A percentile compares a stretch with the other conserved stretches of the same genome.
Conservation (phyloP, 441 rosid species). For the Eruca vesicaria region DNA sequence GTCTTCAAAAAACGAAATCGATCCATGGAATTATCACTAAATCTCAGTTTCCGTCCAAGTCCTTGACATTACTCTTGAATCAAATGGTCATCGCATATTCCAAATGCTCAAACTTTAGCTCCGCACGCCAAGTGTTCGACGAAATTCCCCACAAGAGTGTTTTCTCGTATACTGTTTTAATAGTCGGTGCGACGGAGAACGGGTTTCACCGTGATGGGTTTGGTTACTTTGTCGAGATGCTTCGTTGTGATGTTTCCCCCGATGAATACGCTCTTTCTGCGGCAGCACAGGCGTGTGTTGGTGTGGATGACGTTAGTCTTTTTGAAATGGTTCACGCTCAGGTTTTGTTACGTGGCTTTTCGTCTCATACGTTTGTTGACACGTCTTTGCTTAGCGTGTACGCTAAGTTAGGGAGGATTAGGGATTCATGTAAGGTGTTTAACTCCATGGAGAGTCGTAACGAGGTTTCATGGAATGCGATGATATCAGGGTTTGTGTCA, state of each 20-base stretch:
- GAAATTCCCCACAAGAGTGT: conserved; percentile 41
- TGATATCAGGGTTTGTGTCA: conserved; percentile 45
- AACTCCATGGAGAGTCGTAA: conserved; percentile 31
- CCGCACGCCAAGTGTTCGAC: conserved; percentile 39
- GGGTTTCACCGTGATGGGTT: conserved; percentile 33
- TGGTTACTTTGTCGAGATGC: conserved; percentile 30
- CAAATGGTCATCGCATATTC: conserved; percentile 35
- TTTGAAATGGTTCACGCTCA: conserved; percentile 45
- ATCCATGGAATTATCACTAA: conserved; percentile 37
- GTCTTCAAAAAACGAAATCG: conserved; percentile 26
- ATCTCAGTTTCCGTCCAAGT: conserved; percentile 2
- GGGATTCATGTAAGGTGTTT: conserved; percentile 40
- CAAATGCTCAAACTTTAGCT: conserved; percentile 35
- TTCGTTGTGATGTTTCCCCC: conserved; percentile 17
- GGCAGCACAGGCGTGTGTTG: conserved; percentile 38
- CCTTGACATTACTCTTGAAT: conserved; percentile 35
- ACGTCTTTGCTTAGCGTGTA: conserved; percentile 52
- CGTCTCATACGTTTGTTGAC: conserved; percentile 29
- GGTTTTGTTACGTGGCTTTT: conserved; percentile 38
- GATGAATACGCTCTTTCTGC: conserved; percentile 46
- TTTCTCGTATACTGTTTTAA: conserved; percentile 46
- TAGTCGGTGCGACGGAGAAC: conserved; percentile 37
- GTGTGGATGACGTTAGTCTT: conserved; percentile 34
- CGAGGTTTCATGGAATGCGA: conserved; percentile 48
- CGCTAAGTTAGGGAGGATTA: conserved; percentile 41